Evolutionary conservation across 2,329 filamentous ascomycete genomes (phyloP).

Genomic region (Dothistroma pini): DNA sequence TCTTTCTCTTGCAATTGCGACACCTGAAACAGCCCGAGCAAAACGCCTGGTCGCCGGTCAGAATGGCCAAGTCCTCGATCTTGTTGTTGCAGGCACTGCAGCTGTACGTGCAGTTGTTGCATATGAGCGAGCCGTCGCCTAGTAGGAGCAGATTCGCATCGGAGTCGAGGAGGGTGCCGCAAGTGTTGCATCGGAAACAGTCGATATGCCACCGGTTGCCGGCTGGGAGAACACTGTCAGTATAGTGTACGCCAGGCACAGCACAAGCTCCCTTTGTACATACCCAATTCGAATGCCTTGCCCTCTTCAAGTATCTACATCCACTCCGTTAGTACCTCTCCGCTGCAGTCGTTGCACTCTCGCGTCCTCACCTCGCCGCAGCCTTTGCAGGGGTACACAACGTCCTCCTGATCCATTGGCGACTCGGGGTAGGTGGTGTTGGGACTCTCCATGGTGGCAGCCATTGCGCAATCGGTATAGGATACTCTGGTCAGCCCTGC

Average conservation of each 20-base stretch:
- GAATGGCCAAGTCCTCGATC: constrained; percentile 95
- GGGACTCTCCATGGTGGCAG: constrained; percentile 48
- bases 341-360: background rate
- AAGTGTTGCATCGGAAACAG: constrained; percentile 81
- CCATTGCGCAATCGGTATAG: constrained; percentile 14
- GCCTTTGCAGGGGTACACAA: constrained; percentile 81
- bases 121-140: constrained; percentile 95
- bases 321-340: constrained; percentile 8
- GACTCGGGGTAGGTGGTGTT: constrained; percentile 62
- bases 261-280: constrained; percentile 11
- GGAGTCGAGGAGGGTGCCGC: constrained; percentile 91
- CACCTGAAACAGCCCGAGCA: constrained; percentile 97
- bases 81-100: constrained; percentile 96
- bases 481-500: constrained; percentile 10
- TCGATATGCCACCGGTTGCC: constrained; percentile 69
- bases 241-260: constrained; percentile 7
- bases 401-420: constrained; percentile 73
- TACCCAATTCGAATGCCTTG: constrained; percentile 96
- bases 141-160: constrained; percentile 96
- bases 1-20: constrained; percentile 97
- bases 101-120: constrained; percentile 99
- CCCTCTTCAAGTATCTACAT: constrained; percentile 91
- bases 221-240: constrained; percentile 15
- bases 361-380: constrained; percentile 70
- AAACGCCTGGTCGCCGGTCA: constrained; percentile 97